Evolutionary conservation across 139 green algal genomes (phyloP).

Genomic region (Coelastrella sp.): DNA sequence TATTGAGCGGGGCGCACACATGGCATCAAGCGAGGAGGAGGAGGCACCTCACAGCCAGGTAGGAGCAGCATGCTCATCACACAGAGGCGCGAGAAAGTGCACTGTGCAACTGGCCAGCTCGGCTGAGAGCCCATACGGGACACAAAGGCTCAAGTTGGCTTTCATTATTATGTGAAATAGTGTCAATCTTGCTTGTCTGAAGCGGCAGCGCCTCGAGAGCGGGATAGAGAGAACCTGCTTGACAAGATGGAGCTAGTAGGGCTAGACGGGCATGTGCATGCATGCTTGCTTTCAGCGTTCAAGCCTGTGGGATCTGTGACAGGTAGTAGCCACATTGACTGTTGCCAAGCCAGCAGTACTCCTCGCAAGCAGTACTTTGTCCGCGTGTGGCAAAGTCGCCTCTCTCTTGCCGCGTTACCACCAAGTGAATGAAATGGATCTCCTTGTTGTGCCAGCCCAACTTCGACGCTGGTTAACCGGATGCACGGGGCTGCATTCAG

Average conservation of each 20-base stretch:
- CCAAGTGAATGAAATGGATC: neutral
- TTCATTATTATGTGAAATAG: neutral
- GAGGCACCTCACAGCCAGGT: slow-evolving; percentile 9
- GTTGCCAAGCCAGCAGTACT: slow-evolving; percentile 1
- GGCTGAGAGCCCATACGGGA: neutral
- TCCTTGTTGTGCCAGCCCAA: too few relatives aligned
- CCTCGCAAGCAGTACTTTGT: slow-evolving; percentile 5
- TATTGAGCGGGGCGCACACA: slow-evolving; percentile 7
- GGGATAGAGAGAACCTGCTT: neutral
- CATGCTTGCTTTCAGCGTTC: neutral
- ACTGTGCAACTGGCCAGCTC: neutral
- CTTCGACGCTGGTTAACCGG: too few relatives aligned
- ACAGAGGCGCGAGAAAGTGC: neutral
- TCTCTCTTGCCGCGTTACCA: too few relatives aligned
- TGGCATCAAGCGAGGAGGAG: slow-evolving; percentile 1
- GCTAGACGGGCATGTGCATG: neutral
- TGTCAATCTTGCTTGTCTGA: neutral
- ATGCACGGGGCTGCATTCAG: too few relatives aligned
- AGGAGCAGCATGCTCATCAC: neutral
- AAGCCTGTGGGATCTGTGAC: neutral
- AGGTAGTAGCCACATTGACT: neutral
- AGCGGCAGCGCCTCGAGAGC: neutral
- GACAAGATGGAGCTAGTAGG: neutral
- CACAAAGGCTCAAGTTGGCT: neutral
- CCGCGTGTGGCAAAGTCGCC: neutral